These are phyloP conservation scores for Calonectria ilicicola DNA, from an alignment of 2,329 filamentous ascomycete species.

Conservation along the genomic window DNA sequence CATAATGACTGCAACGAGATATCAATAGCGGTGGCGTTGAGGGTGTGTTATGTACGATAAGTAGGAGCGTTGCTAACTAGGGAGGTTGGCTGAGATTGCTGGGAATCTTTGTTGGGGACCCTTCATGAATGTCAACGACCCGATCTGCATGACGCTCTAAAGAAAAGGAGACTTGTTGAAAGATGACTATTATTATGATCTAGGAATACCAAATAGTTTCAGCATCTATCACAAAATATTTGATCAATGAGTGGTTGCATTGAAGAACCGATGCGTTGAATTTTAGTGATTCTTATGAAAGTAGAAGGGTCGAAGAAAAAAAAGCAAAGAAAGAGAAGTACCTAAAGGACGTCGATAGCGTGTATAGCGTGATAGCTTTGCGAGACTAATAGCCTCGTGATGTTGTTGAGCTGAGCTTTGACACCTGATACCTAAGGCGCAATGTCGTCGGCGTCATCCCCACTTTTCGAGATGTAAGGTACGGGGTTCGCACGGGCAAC, in stretches of 20 bases:
- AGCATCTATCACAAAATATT: background rate
- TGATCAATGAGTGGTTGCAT: background rate
- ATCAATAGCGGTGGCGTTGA: conserved; percentile 5
- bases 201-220: background rate
- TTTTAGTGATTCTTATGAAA: background rate
- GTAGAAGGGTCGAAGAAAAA: background rate
- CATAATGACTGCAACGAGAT: conserved; percentile 16
- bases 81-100: background rate
- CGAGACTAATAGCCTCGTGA: background rate
- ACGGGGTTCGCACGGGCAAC: background rate
- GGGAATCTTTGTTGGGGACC: background rate
- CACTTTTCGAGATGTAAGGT: conserved; percentile 1
- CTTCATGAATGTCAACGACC: background rate
- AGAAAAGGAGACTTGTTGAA: background rate
- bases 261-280: background rate
- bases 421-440: background rate
- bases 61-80: background rate
- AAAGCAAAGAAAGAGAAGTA: background rate
- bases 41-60: conserved; percentile 6
- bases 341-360: background rate
- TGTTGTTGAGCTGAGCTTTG: background rate
- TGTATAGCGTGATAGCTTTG: background rate
- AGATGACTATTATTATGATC: background rate
- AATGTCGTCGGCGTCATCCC: background rate
- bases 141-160: background rate